Conservation (phyloP, 2,329 filamentous ascomycete genomes). For the Aspergillus clavatus region DNA sequence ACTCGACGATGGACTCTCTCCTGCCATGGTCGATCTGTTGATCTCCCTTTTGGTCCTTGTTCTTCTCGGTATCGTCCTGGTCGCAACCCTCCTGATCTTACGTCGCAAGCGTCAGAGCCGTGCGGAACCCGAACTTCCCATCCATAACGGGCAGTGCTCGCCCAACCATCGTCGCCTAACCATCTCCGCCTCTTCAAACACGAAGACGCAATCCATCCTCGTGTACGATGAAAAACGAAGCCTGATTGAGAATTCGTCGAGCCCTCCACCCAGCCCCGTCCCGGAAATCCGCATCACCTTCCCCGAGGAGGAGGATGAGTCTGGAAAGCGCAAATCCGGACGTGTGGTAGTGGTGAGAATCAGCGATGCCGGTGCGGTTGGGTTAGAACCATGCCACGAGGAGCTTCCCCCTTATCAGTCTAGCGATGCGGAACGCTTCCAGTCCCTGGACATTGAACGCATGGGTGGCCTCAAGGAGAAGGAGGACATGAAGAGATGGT, state of each 20-base stretch:
- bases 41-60: conserved; percentile 74
- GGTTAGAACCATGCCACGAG: conserved; percentile 75
- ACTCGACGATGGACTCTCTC: conserved; percentile 49
- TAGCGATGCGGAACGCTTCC: conserved; percentile 72
- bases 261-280: conserved; percentile 74
- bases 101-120: conserved; percentile 60
- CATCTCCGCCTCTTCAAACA: conserved; percentile 47
- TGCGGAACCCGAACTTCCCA: conserved; percentile 53
- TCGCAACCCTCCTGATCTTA: conserved; percentile 66
- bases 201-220: conserved; percentile 65
- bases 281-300: conserved; percentile 98
- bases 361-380: conserved; percentile 77
- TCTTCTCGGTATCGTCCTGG: conserved; percentile 64
- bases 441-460: conserved; percentile 88
- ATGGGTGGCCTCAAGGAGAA: conserved; percentile 96
- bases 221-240: conserved; percentile 76
- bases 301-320: conserved; percentile 80
- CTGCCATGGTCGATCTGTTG: conserved; percentile 67
- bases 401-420: conserved; percentile 87
- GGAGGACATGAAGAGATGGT: conserved; percentile 44
- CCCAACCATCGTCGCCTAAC: conserved; percentile 54
- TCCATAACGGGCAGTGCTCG: conserved; percentile 59
- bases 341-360: conserved; percentile 88
- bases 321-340: conserved; percentile 73
- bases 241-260: conserved; percentile 69